These are phyloP conservation scores for Sambucus nigra DNA, from an alignment of 129 eudicot genomes.

Conservation along the genomic window DNA sequence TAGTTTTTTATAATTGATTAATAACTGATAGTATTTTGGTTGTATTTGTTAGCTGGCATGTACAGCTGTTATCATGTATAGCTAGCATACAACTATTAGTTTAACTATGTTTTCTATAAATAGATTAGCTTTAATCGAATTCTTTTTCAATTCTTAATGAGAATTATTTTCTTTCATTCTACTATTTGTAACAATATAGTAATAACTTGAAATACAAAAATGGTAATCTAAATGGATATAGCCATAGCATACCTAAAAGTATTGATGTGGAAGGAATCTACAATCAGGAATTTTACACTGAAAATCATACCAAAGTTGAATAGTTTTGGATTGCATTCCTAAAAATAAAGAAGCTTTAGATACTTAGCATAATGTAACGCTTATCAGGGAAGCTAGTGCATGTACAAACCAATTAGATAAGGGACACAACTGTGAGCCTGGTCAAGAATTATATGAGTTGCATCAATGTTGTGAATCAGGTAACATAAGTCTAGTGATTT, in stretches of 20 bases:
- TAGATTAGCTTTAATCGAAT: no score
- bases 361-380: no score
- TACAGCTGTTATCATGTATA: no score
- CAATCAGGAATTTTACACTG: background rate
- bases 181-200: no score
- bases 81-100: no score
- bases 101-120: no score
- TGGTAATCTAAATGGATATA: background rate
- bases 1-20: no score
- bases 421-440: background rate
- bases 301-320: slow-evolving; percentile 1
- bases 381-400: no score
- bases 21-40: no score
- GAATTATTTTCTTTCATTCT: no score
- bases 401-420: background rate
- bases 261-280: background rate
- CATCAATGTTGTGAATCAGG: slow-evolving; percentile 1
- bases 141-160: no score
- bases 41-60: no score
- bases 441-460: background rate
- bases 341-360: background rate
- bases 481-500: background rate
- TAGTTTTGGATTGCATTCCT: slow-evolving; percentile 8
- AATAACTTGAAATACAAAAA: background rate
- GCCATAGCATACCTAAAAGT: background rate